Evolutionary conservation across 306 rosid species (phyloP), one percentile per base, ranked within the genome.

Genomic region (Luffa aegyptiaca): DNA sequence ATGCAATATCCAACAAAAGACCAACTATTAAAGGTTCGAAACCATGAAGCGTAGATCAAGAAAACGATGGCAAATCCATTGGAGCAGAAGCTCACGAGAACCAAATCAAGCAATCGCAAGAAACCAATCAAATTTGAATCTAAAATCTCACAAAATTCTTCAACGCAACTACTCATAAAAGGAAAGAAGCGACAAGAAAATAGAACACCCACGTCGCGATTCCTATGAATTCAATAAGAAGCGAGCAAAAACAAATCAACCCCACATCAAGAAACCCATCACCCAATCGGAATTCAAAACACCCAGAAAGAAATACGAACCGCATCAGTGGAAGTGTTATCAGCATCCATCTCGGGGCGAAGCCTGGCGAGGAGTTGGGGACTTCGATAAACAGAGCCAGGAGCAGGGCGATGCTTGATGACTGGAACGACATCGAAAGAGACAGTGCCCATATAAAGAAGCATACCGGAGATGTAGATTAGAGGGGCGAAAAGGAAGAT

Each of bases 401-500:
- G 87, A 21, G 93, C 93, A 41, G 87, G 85, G 10, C 88, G 92
- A 75, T 90, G 98, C 10, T 79, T 81, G 80, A 93, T 90, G 14
- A 93, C 61, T 2, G 98, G 98, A 75, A 89, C 90, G 52, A 86
- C 89, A 65, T 92, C 90, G 76, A 92, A 90, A 0, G 98, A 92
- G 69, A 87, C 88, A n/a, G 97, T 83, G 8, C 92, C 93, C 88
- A 93, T 88, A 86, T 90, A 93, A 65, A 93, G 90, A 6, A 93
- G 91, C 98, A 93, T 88, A 39, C 89, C 93, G 36, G 99, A 87
- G 88, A 95, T 91, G 83, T 95, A 95, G 42, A 95, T 89, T 6
- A 95, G 90, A 68, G 99, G 99, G n/a, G 99, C 99, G 75, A 95
- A 95, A 6, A 95, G 92, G 78, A 95, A 95, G 49, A 93, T 81